A percentile compares a stretch with the other conserved stretches of the same genome.
Conservation (phyloP, 2,329 filamentous ascomycete species). For the Teratosphaeria epicoccoides region DNA sequence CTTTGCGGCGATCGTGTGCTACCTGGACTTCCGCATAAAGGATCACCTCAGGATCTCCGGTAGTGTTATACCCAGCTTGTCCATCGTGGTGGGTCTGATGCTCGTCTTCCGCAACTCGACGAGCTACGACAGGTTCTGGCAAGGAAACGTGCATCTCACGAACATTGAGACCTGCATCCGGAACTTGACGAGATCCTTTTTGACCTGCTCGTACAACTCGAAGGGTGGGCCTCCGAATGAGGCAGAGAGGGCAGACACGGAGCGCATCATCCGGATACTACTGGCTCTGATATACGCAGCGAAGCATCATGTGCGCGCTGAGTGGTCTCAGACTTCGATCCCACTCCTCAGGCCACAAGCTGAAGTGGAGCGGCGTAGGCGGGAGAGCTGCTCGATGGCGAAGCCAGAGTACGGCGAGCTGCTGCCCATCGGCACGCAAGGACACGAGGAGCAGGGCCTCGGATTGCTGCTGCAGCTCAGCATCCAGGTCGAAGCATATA, state of each 20-base stretch:
- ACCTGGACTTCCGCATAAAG: slow-evolving; percentile 37
- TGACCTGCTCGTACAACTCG: slow-evolving; percentile 35
- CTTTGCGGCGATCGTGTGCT: slow-evolving; percentile 50
- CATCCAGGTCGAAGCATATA: slow-evolving; percentile 50
- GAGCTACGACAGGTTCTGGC: slow-evolving; percentile 55
- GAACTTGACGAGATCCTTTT: slow-evolving; percentile 48
- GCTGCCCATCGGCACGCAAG: slow-evolving; percentile 22
- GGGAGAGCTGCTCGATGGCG: slow-evolving; percentile 20
- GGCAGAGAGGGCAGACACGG: slow-evolving; percentile 45
- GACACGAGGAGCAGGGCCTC: slow-evolving; percentile 48
- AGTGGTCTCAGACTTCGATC: slow-evolving; percentile 43
- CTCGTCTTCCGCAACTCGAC: slow-evolving; percentile 57
- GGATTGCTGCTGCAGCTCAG: slow-evolving; percentile 51
- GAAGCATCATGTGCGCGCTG: slow-evolving; percentile 53
- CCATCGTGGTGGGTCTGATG: slow-evolving; percentile 57
- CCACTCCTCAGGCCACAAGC: slow-evolving; percentile 14
- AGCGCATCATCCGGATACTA: slow-evolving; percentile 47
- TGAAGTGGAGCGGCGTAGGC: slow-evolving; percentile 16
- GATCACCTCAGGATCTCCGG: slow-evolving; percentile 44
- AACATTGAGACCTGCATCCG: slow-evolving; percentile 48
- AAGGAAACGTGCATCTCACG: slow-evolving; percentile 38
- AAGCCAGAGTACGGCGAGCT: slow-evolving; percentile 27
- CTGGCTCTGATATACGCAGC: slow-evolving; percentile 53
- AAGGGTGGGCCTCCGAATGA: slow-evolving; percentile 24
- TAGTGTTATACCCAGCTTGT: slow-evolving; percentile 51